Evolutionary conservation across 2,329 filamentous ascomycete genomes (phyloP).

Genomic region (Lecanicillium sp.): DNA sequence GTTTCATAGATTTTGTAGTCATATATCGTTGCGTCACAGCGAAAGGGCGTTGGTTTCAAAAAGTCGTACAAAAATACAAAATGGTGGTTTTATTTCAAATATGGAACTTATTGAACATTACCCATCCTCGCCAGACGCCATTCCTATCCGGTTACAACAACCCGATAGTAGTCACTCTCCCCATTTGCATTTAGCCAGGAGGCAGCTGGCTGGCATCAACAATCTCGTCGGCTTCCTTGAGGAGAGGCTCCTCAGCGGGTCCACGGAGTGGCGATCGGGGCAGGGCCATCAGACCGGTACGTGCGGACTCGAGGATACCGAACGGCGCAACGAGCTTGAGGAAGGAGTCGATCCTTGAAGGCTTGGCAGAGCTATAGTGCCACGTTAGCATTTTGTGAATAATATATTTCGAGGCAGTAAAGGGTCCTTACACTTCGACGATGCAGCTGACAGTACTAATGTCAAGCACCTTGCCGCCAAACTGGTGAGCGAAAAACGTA

Average conservation of each 20-base stretch:
- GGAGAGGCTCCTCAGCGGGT: conserved; percentile 58
- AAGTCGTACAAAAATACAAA: conserved; percentile 12
- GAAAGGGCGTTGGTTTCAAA: conserved; percentile 3
- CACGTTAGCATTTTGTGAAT: background rate
- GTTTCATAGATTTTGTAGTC: background rate
- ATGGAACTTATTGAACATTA: too few species aligned
- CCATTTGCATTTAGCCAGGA: conserved; percentile 57
- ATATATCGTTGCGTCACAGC: background rate
- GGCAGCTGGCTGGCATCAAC: conserved; percentile 92
- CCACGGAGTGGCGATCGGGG: conserved; percentile 83
- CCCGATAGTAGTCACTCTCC: background rate
- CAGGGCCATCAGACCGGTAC: conserved; percentile 94
- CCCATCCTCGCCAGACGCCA: conserved; percentile 19
- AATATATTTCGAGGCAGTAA: background rate
- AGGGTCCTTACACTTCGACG: conserved; percentile 74
- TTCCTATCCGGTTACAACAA: background rate
- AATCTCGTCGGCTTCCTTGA: conserved; percentile 86
- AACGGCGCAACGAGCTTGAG: conserved; percentile 93
- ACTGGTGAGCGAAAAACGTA: conserved; percentile 94
- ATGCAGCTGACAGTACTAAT: conserved; percentile 99
- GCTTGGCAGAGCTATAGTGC: conserved; percentile 71
- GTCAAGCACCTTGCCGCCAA: conserved; percentile 93
- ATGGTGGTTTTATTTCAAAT: too few species aligned
- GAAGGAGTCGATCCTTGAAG: conserved; percentile 89
- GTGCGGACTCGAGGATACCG: conserved; percentile 90